Evolutionary conservation across 2,329 filamentous ascomycete species (phyloP).

Genomic region (Epichloe sibirici): DNA sequence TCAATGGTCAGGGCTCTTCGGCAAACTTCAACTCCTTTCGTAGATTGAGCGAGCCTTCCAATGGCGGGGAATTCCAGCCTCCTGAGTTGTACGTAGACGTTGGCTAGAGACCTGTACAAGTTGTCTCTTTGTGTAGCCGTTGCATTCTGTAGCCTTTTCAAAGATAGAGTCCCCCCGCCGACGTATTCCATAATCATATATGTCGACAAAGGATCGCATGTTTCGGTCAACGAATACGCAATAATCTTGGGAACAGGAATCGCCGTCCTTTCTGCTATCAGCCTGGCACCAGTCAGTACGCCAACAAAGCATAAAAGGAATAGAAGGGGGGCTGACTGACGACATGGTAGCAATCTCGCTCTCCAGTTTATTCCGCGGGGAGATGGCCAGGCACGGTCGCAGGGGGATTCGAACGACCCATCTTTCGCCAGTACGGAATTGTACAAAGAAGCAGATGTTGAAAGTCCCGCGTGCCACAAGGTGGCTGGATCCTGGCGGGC

Average conservation of each 20-base stretch:
- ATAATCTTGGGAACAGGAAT: constrained; percentile 1
- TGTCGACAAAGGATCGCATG: not conserved
- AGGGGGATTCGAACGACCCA: constrained; percentile 3
- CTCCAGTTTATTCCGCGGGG: not conserved
- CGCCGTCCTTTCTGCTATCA: no score
- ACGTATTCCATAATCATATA: constrained; percentile 8
- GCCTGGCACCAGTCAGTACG: no score
- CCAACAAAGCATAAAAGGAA: no score
- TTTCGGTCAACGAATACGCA: not conserved
- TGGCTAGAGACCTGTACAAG: constrained; percentile 7
- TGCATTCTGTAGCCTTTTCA: constrained; percentile 3
- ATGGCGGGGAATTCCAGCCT: constrained; percentile 7
- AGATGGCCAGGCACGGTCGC: constrained; percentile 1
- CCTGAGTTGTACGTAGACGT: constrained; percentile 10
- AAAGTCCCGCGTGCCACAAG: not conserved
- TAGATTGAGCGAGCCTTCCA: constrained; percentile 1
- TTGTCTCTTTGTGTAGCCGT: not conserved
- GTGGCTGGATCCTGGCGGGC: no score
- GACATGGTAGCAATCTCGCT: constrained; percentile 1
- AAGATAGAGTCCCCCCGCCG: not conserved
- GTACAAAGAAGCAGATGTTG: constrained; percentile 4
- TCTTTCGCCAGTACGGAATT: not conserved
- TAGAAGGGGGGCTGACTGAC: no score
- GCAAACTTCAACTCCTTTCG: constrained; percentile 1
- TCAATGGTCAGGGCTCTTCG: constrained; percentile 5